Evolutionary conservation across 805 yeast genomes (phyloP).

Genomic region (Groenewaldozyma salmanticensis): DNA sequence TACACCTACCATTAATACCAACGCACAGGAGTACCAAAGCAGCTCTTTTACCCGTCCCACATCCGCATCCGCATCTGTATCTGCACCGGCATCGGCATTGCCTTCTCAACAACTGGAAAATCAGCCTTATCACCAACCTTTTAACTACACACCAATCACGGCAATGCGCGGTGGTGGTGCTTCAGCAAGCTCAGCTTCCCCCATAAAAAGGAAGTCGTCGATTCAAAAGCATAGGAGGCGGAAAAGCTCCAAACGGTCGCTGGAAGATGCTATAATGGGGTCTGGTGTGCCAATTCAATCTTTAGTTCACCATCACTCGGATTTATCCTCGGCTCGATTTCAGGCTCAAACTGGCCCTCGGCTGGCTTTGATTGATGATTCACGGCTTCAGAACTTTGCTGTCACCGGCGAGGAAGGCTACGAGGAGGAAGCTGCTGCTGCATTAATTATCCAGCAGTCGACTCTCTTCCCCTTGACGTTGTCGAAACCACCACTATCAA

Average conservation of each 20-base stretch:
- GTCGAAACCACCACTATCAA: constrained; percentile 41
- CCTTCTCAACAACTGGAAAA: constrained; percentile 4
- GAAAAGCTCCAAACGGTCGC: constrained; percentile 18
- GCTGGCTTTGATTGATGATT: background rate
- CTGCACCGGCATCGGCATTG: constrained; percentile 4
- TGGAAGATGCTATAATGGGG: constrained; percentile 18
- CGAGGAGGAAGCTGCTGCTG: constrained; percentile 4
- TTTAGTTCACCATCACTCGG: constrained; percentile 4
- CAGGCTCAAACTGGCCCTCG: constrained; percentile 11
- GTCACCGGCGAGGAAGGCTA: constrained; percentile 11
- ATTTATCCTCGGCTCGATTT: constrained; percentile 1
- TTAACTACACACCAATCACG: constrained; percentile 12
- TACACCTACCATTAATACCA: too few relatives aligned
- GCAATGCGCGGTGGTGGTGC: constrained; percentile 11
- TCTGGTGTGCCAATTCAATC: constrained; percentile 12
- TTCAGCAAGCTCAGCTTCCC: constrained; percentile 4
- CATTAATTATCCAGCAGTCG: background rate
- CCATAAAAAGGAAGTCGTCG: constrained; percentile 8
- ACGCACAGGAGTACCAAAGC: too few relatives aligned
- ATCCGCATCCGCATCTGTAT: constrained; percentile 6
- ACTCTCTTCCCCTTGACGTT: constrained; percentile 20
- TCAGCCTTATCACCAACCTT: constrained; percentile 9
- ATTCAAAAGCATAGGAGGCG: constrained; percentile 4
- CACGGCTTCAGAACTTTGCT: constrained; percentile 14
- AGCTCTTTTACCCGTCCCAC: too few relatives aligned